Base-by-base conservation (phyloP, 1,284 basidiomycete genomes). In the Ceratobasidium sp. region DNA sequence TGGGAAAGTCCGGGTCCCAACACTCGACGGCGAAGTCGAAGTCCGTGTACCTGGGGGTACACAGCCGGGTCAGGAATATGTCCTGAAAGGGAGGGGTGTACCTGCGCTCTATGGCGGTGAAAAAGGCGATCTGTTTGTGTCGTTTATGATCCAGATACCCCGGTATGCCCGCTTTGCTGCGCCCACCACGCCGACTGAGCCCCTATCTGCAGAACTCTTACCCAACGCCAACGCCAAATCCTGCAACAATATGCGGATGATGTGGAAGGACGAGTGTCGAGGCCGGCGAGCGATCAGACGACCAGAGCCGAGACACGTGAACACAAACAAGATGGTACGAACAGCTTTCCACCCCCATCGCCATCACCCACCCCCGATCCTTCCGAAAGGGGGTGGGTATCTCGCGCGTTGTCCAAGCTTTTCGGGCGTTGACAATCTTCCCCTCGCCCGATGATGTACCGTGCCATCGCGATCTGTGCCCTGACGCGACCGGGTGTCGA, bases 21-120 rank as follows among this genome's bases (percentile, higher is more conserved):
- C 97, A 28, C 84, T 99, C 33, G 96, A 99, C 76, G 94, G 96
- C 51, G 94, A 97, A 70, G 95, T 98, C 9, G 95, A 98, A 74
- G 94, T 99, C 61, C 91, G 94, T 74, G 88, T 99, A 61, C 94
- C 96, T 58, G 85, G 86, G 42, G 96, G 97, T 56, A 98, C 97
- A 2, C 96, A 99, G 81, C 94, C 92, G 77, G 96, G 95, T 21
- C 95, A 99, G 82, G 95, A 98, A 81, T 96, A 97, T 87, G 91
- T 98, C 16, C 82, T 99, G 77, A 93, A 92, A 82, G 90, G 91
- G 40, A 89, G 94, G 73, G 97, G 97, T 48, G 89, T 98, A 54
- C 84, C 89, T 71, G 86, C 87, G 59, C 84, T 92, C 16, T 86
- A 86, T 79, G 86, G 86, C 62, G 82, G 84, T 67, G 86, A 86